These are phyloP conservation scores for Hordeum pubiflorum DNA, from an alignment of 202 grass and related monocot genomes.

Conservation along the genomic window DNA sequence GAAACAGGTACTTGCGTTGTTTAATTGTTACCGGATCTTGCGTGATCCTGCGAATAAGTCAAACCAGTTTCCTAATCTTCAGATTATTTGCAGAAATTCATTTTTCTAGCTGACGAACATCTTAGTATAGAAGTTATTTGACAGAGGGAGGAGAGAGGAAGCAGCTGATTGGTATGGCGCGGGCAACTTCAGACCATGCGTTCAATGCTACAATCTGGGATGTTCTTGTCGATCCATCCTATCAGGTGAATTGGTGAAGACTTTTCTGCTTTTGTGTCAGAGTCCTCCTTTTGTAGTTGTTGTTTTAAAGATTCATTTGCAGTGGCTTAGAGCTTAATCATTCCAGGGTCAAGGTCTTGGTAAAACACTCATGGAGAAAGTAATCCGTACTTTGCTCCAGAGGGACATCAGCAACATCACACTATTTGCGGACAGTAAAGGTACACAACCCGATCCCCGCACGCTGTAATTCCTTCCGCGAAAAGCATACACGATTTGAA, in stretches of 20 bases:
- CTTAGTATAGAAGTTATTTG: constrained; percentile 98
- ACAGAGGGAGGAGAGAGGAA: constrained; percentile 81
- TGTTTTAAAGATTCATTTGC: not conserved
- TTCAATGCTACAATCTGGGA: constrained; percentile 99
- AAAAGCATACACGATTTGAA: not conserved
- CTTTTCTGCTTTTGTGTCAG: not conserved
- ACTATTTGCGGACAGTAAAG: constrained; percentile 91
- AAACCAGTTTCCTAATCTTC: constrained; percentile 20
- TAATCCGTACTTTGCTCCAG: constrained; percentile 71
- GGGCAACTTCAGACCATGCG: constrained; percentile 94
- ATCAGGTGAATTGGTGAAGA: constrained; percentile 46
- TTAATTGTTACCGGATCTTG: not conserved
- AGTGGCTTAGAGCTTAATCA: not conserved
- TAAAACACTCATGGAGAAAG: constrained; percentile 85
- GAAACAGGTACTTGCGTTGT: constrained; percentile 35
- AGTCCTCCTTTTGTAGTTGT: not conserved
- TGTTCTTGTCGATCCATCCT: constrained; percentile 92
- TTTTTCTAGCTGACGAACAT: constrained; percentile 78
- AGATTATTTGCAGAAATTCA: constrained; percentile 52
- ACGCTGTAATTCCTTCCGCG: not conserved
- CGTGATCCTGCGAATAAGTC: constrained; percentile 9
- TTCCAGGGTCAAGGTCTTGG: constrained; percentile 92
- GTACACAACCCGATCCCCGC: constrained; percentile 8
- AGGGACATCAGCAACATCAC: constrained; percentile 95
- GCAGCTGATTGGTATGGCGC: constrained; percentile 85